phyloP scores from a whole-genome alignment of 371 early-diverging fungal genomes.

The Umbelopsis sp. region DNA sequence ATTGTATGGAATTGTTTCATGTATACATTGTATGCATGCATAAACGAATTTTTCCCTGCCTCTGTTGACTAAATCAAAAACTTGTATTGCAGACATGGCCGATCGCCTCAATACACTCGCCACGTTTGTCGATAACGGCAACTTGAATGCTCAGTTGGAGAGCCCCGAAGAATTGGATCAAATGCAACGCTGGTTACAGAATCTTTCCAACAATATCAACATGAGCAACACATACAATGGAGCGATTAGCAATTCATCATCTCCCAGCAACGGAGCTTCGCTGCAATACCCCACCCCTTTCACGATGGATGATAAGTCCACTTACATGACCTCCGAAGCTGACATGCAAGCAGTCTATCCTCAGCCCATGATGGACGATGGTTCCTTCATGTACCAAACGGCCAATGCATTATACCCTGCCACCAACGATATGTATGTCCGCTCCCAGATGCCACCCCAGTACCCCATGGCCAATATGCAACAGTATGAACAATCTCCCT shows the following conservation, averaged over 20 bases:
- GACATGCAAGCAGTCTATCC: conserved; percentile 16
- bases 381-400: not conserved
- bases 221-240: conserved; percentile 36
- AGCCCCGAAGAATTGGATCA: conserved; percentile 43
- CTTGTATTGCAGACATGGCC: conserved; percentile 47
- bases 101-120: conserved; percentile 46
- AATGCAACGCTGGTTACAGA: conserved; percentile 54
- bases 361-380: conserved; percentile 15
- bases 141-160: conserved; percentile 42
- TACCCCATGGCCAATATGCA: conserved; percentile 13
- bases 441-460: conserved; percentile 5
- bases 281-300: conserved; percentile 17
- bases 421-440: conserved; percentile 16
- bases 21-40: no score
- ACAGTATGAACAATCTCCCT: conserved; percentile 2
- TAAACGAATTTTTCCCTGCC: no score
- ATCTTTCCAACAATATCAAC: conserved; percentile 47
- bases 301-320: conserved; percentile 13
- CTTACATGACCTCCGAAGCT: conserved; percentile 4
- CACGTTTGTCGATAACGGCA: conserved; percentile 29
- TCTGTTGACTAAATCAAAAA: not conserved
- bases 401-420: conserved; percentile 10
- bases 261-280: conserved; percentile 16
- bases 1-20: not conserved
- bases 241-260: conserved; percentile 24